A percentile compares a stretch with the other conserved stretches of the same genome.
phyloP scores from a whole-genome alignment of 495 filamentous ascomycete genomes.

The Talaromyces thailandensis region DNA sequence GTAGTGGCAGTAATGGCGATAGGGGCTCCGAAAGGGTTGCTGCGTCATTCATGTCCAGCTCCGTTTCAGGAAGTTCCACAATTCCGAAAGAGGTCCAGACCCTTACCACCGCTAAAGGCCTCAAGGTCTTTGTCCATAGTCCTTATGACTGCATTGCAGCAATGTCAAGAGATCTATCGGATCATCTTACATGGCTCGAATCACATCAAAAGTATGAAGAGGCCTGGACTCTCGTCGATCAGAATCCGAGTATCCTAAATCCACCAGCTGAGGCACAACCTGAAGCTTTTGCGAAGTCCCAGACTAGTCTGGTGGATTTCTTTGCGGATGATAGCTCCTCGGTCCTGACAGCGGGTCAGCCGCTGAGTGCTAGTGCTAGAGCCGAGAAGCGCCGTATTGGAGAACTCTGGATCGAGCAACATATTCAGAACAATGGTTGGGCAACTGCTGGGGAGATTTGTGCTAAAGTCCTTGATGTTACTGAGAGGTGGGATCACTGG shows the following conservation, averaged over 20 bases:
- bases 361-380: conserved; percentile 53
- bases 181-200: conserved; percentile 79
- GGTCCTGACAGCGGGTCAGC: conserved; percentile 33
- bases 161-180: conserved; percentile 71
- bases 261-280: conserved; percentile 47
- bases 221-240: conserved; percentile 80
- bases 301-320: conserved; percentile 61
- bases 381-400: conserved; percentile 90
- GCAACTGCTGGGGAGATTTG: conserved; percentile 64
- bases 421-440: conserved; percentile 69
- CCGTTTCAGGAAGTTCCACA: conserved; percentile 18
- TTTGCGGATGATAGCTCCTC: conserved; percentile 67
- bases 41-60: conserved; percentile 31
- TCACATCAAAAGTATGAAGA: conserved; percentile 69
- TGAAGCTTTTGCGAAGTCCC: conserved; percentile 40
- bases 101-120: conserved; percentile 49
- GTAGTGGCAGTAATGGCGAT: conserved; percentile 55
- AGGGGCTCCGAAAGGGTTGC: conserved; percentile 36
- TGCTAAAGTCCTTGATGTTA: conserved; percentile 68
- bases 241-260: conserved; percentile 54
- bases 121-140: conserved; percentile 93
- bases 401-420: conserved; percentile 83
- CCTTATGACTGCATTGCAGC: conserved; percentile 91
- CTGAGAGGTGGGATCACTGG: conserved; percentile 88
- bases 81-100: conserved; percentile 34